These are phyloP conservation scores for Rhodomyrtus psidioides DNA, from an alignment of 441 rosid species.

Conservation along the genomic window DNA sequence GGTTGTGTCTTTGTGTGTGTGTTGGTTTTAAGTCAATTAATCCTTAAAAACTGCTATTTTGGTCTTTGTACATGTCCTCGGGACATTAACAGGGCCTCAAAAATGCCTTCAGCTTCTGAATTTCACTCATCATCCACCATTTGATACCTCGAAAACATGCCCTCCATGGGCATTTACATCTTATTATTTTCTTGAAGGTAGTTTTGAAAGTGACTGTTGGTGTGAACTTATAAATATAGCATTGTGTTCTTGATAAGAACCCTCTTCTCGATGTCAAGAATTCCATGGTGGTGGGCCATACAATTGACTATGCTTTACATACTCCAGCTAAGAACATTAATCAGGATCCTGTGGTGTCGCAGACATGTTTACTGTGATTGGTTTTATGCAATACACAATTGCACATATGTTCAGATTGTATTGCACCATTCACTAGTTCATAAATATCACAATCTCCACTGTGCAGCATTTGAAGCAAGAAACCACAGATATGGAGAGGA, in stretches of 20 bases:
- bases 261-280: not conserved
- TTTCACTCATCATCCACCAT: not conserved
- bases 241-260: not conserved
- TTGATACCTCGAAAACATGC: not conserved
- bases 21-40: too few relatives aligned
- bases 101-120: not conserved
- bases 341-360: not conserved
- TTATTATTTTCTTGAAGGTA: not conserved
- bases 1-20: too few relatives aligned
- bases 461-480: not conserved
- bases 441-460: not conserved
- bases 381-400: not conserved
- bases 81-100: not conserved
- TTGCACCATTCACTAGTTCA: not conserved
- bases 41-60: too few relatives aligned
- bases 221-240: not conserved
- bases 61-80: not conserved
- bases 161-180: not conserved
- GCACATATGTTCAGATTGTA: not conserved
- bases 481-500: not conserved
- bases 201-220: too few relatives aligned
- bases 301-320: not conserved
- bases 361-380: not conserved
- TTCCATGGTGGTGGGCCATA: not conserved
- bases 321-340: not conserved